Evolutionary conservation across 371 early-diverging fungal genomes (phyloP).

Genomic region (Synchytrium microbalum): DNA sequence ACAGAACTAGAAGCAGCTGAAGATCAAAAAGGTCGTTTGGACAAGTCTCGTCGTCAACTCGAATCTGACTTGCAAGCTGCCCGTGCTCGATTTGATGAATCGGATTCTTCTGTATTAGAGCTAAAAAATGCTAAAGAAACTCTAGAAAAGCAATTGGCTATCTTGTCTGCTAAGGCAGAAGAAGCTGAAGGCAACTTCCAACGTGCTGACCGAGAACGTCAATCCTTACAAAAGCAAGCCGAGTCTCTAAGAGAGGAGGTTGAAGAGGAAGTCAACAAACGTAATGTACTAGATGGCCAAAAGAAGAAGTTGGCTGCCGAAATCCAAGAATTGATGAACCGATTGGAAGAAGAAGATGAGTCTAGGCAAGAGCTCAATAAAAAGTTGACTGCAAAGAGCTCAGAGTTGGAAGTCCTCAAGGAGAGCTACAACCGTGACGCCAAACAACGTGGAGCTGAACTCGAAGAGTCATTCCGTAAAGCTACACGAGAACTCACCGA

Average conservation of each 20-base stretch:
- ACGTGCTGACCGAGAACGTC: conserved; percentile 53
- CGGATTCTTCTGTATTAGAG: conserved; percentile 39
- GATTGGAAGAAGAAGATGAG: conserved; percentile 61
- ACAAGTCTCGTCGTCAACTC: conserved; percentile 47
- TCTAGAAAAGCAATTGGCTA: conserved; percentile 44
- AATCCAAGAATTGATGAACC: conserved; percentile 50
- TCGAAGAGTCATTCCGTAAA: conserved; percentile 55
- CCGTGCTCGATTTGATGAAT: conserved; percentile 34
- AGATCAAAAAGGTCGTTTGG: conserved; percentile 36
- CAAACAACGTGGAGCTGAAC: conserved; percentile 41
- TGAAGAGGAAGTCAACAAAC: conserved; percentile 38
- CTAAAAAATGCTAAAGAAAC: conserved; percentile 41
- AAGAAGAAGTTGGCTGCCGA: conserved; percentile 57
- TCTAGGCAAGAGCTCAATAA: conserved; percentile 45
- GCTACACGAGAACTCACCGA: conserved; percentile 58
- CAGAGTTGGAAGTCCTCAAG: conserved; percentile 61
- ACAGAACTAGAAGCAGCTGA: conserved; percentile 41
- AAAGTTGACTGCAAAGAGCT: conserved; percentile 46
- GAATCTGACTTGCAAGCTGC: conserved; percentile 41
- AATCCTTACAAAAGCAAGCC: conserved; percentile 40
- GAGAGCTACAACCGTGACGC: conserved; percentile 57
- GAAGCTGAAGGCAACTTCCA: conserved; percentile 40
- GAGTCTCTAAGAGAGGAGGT: conserved; percentile 37
- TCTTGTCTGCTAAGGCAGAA: conserved; percentile 43
- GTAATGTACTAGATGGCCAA: conserved; percentile 31